Conservation (phyloP, 1,139 yeast genomes). For the Debaryomycetaceae sp. region DNA sequence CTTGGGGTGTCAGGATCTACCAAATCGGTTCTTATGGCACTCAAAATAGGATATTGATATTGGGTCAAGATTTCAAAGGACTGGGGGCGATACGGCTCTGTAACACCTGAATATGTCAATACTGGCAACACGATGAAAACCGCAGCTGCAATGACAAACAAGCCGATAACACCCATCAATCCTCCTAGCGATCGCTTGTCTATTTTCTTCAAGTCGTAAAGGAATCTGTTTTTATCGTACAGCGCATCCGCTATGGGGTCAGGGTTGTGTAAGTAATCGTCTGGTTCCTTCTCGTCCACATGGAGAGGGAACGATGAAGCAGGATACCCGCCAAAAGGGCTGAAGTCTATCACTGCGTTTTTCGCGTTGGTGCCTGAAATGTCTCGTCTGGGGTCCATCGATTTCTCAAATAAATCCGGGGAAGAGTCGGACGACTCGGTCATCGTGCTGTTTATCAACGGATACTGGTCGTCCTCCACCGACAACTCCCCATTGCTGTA, state of each 20-base stretch:
- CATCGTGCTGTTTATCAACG: conserved; percentile 47
- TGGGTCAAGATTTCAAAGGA: conserved; percentile 47
- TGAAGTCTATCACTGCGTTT: conserved; percentile 34
- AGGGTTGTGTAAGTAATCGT: conserved; percentile 89
- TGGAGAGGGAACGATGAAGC: conserved; percentile 81
- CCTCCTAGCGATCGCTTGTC: conserved; percentile 59
- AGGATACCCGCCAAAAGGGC: conserved; percentile 95
- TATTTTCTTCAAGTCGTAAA: conserved; percentile 56
- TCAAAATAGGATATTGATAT: conserved; percentile 56
- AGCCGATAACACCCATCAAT: conserved; percentile 50
- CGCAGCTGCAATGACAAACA: conserved; percentile 58
- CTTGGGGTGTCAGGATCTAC: conserved; percentile 80
- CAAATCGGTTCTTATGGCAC: conserved; percentile 58
- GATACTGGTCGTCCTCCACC: conserved; percentile 57
- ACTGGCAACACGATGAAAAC: conserved; percentile 72
- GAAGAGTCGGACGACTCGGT: conserved; percentile 38
- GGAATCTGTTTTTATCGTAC: conserved; percentile 61
- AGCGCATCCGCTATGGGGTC: conserved; percentile 86
- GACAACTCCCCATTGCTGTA: conserved; percentile 26
- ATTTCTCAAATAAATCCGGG: neutral
- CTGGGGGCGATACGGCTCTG: conserved; percentile 26
- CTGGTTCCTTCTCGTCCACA: conserved; percentile 87
- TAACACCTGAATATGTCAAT: conserved; percentile 67
- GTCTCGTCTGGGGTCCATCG: conserved; percentile 7
- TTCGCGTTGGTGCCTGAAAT: conserved; percentile 11